These are phyloP conservation scores for Emericellopsis atlantica DNA, from an alignment of 2,329 filamentous ascomycete genomes.

Conservation along the genomic window DNA sequence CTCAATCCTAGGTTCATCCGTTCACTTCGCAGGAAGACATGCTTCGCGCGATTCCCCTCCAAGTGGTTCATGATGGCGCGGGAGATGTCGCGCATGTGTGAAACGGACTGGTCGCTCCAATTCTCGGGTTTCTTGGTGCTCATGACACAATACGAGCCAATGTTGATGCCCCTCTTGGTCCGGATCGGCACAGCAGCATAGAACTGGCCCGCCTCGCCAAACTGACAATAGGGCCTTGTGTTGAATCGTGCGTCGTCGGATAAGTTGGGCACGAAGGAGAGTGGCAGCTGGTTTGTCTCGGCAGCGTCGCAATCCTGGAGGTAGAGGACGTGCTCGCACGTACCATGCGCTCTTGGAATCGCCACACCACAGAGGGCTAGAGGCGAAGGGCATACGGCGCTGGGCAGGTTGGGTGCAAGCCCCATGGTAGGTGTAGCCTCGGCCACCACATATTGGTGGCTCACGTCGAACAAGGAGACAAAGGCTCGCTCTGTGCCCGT, in stretches of 20 bases:
- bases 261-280: constrained; percentile 21
- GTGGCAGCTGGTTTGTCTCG: constrained; percentile 11
- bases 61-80: constrained; percentile 21
- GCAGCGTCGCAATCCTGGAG: not conserved
- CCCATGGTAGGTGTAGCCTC: constrained; percentile 31
- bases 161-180: constrained; percentile 24
- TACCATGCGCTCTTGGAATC: constrained; percentile 14
- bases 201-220: constrained; percentile 15
- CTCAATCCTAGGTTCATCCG: constrained; percentile 23
- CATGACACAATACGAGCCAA: constrained; percentile 24
- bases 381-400: constrained; percentile 3
- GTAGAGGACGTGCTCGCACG: constrained; percentile 10
- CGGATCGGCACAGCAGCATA: constrained; percentile 29
- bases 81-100: constrained; percentile 13
- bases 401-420: constrained; percentile 11
- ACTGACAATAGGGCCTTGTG: constrained; percentile 10
- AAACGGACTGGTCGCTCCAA: constrained; percentile 13
- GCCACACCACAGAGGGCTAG: constrained; percentile 17
- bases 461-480: constrained; percentile 37
- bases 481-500: constrained; percentile 27
- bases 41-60: constrained; percentile 13
- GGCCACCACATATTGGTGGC: constrained; percentile 34
- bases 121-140: constrained; percentile 3
- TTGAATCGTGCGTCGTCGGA: constrained; percentile 14
- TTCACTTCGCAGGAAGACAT: constrained; percentile 15